These are phyloP conservation scores for Elsinoe ampelina DNA, from an alignment of 2,329 filamentous ascomycete species.

Conservation along the genomic window DNA sequence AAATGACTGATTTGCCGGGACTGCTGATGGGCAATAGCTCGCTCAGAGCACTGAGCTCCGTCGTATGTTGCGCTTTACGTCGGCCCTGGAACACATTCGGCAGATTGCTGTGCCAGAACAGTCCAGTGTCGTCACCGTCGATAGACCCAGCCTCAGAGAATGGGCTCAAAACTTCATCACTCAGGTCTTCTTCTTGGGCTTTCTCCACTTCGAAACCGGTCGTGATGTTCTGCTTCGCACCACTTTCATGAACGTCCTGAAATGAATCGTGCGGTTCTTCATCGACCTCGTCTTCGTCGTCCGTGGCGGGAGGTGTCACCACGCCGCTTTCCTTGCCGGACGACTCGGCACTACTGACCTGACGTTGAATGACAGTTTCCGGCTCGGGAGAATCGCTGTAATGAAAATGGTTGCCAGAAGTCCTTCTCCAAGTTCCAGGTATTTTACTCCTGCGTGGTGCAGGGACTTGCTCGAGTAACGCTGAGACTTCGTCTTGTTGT, in stretches of 20 bases:
- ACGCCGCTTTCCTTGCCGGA: slow-evolving; percentile 20
- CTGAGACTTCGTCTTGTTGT: slow-evolving; percentile 3
- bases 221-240: background rate
- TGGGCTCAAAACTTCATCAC: slow-evolving; percentile 13
- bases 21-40: slow-evolving; percentile 18
- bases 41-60: slow-evolving; percentile 14
- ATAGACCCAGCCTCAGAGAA: slow-evolving; percentile 15
- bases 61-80: background rate
- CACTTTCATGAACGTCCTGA: background rate
- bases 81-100: slow-evolving; percentile 19
- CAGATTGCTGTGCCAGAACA: slow-evolving; percentile 24
- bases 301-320: slow-evolving; percentile 27
- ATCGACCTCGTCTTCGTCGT: slow-evolving; percentile 19
- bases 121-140: slow-evolving; percentile 22
- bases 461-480: slow-evolving; percentile 18
- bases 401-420: slow-evolving; percentile 29
- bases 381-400: slow-evolving; percentile 31
- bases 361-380: slow-evolving; percentile 11
- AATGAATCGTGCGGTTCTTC: background rate
- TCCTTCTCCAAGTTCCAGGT: slow-evolving; percentile 35
- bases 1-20: slow-evolving; percentile 17
- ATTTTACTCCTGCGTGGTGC: slow-evolving; percentile 33
- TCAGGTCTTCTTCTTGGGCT: slow-evolving; percentile 10
- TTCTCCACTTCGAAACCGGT: background rate
- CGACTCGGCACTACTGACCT: slow-evolving; percentile 14